Base-by-base conservation (phyloP, 1,139 yeast genomes). In the Arxiozyma bovina region DNA sequence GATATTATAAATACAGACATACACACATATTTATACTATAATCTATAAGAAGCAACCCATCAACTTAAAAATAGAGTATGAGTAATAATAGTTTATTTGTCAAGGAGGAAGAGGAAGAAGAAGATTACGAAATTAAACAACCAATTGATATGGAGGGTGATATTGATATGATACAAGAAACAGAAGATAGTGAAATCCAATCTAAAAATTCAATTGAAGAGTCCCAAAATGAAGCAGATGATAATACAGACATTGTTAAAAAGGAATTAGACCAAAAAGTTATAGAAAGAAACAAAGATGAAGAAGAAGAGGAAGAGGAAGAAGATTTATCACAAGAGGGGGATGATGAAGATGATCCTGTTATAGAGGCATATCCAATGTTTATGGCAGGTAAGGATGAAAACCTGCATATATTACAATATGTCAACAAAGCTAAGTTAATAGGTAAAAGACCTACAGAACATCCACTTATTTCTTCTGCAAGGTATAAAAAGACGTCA, bases 301-400 rank as follows among this genome's bases (percentile, higher is more conserved):
- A 42, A 42, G 43, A 42, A 2, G 43, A 42, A 7, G 43, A 18
- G 8, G 22, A 42, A 2, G 43, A 7, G 7, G 43, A 45, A 7
- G 44, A 44, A 34, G 53, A 30, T 27, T 22, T 27, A 12, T 20
- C 17, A 21, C 43, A 22, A 6, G 54, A 52, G 41, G 54, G 52
- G 41, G 55, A 54, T 25, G 75, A 71, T 23, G 78, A 75, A 0
- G 88, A 82, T 43, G 97, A 91, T 71, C 95, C 96, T 1, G 78
- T 93, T 11, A 76, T 90, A 1, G 78, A 81, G 51, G 87, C 87
- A 51, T 79, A 87, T 21, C 96, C 98, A 1, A 73, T 93, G 12
- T 79, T 75, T 57, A 59, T 78, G 47, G 70, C 77, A 11, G 64
- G 71, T 47, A 55, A 63, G 47, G 59, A 63, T 50, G 59, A 63